phyloP scores from a whole-genome alignment of 163 green algal species.

The Picocystis sp. region DNA sequence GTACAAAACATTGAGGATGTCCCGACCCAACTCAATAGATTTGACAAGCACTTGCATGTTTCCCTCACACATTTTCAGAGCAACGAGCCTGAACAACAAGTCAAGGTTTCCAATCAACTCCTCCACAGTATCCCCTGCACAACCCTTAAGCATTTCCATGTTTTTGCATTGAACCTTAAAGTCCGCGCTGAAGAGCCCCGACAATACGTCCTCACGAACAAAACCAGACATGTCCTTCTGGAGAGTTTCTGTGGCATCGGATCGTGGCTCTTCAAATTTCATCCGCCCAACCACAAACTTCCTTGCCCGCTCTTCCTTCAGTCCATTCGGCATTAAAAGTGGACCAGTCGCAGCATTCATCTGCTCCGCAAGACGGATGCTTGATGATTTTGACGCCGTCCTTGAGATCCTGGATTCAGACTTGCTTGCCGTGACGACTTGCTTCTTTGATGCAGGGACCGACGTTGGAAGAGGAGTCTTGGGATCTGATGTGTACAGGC shows the following conservation, averaged over 20 bases:
- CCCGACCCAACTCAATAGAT: conserved; percentile 31
- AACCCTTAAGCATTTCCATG: conserved; percentile 16
- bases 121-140: conserved; percentile 3
- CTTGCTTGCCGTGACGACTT: too few species aligned
- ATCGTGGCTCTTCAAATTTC: conserved; percentile 25
- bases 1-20: conserved; percentile 41
- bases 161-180: conserved; percentile 26
- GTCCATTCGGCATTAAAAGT: neutral
- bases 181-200: conserved; percentile 15
- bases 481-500: too few species aligned
- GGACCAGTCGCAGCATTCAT: conserved; percentile 3
- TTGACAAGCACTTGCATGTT: conserved; percentile 26
- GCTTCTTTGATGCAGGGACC: too few species aligned
- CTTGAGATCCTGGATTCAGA: too few species aligned
- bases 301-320: conserved; percentile 1
- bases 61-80: conserved; percentile 21
- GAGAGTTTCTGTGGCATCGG: conserved; percentile 22
- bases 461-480: too few species aligned
- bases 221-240: conserved; percentile 10
- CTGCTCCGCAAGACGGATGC: neutral
- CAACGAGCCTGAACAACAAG: conserved; percentile 23
- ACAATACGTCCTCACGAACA: conserved; percentile 22
- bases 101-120: conserved; percentile 20
- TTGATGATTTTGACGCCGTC: too few species aligned
- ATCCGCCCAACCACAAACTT: neutral